Conservation (phyloP, 2,329 filamentous ascomycete genomes). For the Madurella fahalii region DNA sequence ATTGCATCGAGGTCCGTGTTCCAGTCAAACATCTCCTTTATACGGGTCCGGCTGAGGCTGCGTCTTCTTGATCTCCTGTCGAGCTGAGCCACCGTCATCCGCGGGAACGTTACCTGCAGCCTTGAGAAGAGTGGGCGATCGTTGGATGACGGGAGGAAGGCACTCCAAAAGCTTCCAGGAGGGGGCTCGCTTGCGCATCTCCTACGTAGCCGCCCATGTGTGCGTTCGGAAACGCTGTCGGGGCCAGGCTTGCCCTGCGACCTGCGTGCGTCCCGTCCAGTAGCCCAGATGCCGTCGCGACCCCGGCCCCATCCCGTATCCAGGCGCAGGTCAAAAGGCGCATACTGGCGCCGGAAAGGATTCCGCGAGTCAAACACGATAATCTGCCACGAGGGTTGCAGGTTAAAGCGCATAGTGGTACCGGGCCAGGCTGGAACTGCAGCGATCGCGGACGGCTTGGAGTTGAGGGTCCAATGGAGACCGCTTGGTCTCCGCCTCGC, state of each 20-base stretch:
- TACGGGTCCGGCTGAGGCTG: constrained; percentile 35
- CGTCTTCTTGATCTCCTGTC: constrained; percentile 33
- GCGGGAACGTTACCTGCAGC: constrained; percentile 36
- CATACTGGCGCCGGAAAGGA: neutral
- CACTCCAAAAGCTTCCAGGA: constrained; percentile 21
- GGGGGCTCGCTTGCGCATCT: constrained; percentile 16
- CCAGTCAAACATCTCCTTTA: constrained; percentile 35
- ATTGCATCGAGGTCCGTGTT: constrained; percentile 1
- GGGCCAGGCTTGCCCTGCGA: neutral
- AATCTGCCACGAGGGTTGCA: constrained; percentile 3
- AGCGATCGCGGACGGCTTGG: neutral
- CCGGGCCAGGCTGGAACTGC: neutral
- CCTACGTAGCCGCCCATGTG: neutral
- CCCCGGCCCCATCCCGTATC: constrained; percentile 2
- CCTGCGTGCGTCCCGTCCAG: neutral
- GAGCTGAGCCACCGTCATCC: constrained; percentile 28
- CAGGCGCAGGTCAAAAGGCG: neutral
- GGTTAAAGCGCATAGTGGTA: constrained; percentile 4
- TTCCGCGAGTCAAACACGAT: neutral
- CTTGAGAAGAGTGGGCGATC: constrained; percentile 23
- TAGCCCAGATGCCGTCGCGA: constrained; percentile 5
- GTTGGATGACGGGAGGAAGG: constrained; percentile 3
- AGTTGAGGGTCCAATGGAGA: constrained; percentile 2
- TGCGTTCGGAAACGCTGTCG: too few relatives aligned
- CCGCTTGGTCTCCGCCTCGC: neutral